Conservation (phyloP, 371 early-diverging fungal species). For the Saksenaea vasiformis region DNA sequence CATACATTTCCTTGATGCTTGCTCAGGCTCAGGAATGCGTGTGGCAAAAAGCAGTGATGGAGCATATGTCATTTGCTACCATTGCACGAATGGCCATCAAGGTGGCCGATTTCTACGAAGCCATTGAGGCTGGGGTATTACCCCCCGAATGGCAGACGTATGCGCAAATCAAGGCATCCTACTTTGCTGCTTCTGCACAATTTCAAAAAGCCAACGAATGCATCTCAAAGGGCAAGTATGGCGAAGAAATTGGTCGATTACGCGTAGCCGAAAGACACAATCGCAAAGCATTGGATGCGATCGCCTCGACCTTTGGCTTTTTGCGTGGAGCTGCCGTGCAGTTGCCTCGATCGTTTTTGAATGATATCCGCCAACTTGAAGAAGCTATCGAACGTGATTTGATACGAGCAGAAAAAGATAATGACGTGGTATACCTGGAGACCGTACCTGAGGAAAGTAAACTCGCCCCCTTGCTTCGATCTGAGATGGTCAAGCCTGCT, state of each 20-base stretch:
- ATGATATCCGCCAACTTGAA: constrained; percentile 38
- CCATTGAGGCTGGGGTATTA: constrained; percentile 38
- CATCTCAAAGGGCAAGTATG: constrained; percentile 74
- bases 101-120: constrained; percentile 73
- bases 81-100: constrained; percentile 80
- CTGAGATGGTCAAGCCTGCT: constrained; percentile 73
- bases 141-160: constrained; percentile 63
- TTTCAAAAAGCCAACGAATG: constrained; percentile 77
- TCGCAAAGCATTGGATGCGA: constrained; percentile 25
- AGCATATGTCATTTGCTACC: constrained; percentile 73
- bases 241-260: constrained; percentile 84
- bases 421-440: constrained; percentile 73
- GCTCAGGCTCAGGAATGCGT: constrained; percentile 92
- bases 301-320: constrained; percentile 8
- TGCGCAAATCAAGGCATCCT: constrained; percentile 69
- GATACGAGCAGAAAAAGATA: constrained; percentile 76
- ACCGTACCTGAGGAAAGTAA: constrained; percentile 65
- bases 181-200: constrained; percentile 79
- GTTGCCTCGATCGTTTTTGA: constrained; percentile 11
- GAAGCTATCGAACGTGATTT: constrained; percentile 60
- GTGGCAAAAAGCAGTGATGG: constrained; percentile 82
- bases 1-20: constrained; percentile 75
- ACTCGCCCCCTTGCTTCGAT: constrained; percentile 64
- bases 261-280: constrained; percentile 52
- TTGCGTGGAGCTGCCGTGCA: constrained; percentile 5